A percentile compares a stretch with the other conserved stretches of the same genome.
These are phyloP conservation scores for Nissolia schottii DNA, from an alignment of 306 rosid genomes.

Conservation along the genomic window DNA sequence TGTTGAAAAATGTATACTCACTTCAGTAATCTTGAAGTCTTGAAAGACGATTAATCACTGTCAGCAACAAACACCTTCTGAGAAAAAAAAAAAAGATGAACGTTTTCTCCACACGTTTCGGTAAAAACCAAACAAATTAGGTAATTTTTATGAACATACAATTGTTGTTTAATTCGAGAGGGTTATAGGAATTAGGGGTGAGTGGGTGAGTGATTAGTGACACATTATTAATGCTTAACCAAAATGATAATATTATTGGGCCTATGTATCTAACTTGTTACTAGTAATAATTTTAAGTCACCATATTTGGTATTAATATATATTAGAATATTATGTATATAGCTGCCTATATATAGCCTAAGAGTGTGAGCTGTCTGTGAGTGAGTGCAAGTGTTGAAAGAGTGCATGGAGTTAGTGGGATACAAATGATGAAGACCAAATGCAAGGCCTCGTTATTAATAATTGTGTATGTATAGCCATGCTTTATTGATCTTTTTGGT, in stretches of 20 bases:
- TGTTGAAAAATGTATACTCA: no score
- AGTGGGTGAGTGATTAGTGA: background rate
- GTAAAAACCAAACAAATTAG: background rate
- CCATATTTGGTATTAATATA: no score
- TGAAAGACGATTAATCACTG: no score
- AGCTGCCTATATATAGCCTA: background rate
- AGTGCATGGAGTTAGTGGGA: conserved; percentile 13
- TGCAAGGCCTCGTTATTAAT: conserved; percentile 11
- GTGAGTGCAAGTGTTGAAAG: conserved; percentile 1
- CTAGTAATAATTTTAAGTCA: no score
- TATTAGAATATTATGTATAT: background rate
- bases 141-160: background rate
- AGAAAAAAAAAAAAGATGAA: no score
- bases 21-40: no score
- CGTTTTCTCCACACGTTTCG: background rate
- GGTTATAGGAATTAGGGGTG: background rate
- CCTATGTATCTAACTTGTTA: background rate
- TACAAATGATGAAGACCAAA: conserved; percentile 44
- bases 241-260: background rate
- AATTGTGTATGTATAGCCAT: background rate
- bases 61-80: no score
- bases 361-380: conserved; percentile 1
- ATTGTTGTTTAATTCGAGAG: background rate
- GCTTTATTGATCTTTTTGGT: background rate
- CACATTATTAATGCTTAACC: background rate